A percentile compares a stretch with the other conserved stretches of the same genome.
Evolutionary conservation across 768 basidiomycete genomes (phyloP).

Genomic region (Rubroboletus pulcherrimus): DNA sequence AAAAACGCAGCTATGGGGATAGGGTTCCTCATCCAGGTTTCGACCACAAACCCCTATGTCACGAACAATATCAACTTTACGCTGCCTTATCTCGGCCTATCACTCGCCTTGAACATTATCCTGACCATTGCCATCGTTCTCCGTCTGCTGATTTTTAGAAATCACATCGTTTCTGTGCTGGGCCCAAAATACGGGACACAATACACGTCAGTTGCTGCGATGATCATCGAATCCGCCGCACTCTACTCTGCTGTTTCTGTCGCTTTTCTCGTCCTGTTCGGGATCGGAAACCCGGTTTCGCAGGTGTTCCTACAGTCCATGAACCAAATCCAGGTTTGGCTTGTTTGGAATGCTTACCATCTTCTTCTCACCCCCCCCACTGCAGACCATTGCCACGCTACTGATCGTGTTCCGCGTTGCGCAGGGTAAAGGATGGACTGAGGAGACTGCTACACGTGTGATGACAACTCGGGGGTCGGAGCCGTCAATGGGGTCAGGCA

Average conservation of each 20-base stretch:
- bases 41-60: conserved; percentile 12
- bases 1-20: conserved; percentile 6
- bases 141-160: conserved; percentile 24
- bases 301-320: conserved; percentile 30
- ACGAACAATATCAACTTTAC: conserved; percentile 10
- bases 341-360: not conserved
- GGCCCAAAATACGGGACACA: conserved; percentile 20
- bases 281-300: conserved; percentile 16
- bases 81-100: conserved; percentile 25
- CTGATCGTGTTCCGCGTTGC: not conserved
- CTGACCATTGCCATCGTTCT: conserved; percentile 30
- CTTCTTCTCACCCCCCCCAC: not conserved
- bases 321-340: conserved; percentile 27
- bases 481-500: not conserved
- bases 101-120: conserved; percentile 32
- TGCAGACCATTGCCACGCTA: not conserved
- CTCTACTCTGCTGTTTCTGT: conserved; percentile 28
- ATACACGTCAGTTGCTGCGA: conserved; percentile 32
- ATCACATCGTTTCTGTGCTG: conserved; percentile 8
- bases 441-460: not conserved
- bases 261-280: conserved; percentile 31
- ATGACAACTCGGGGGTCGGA: not conserved
- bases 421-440: conserved; percentile 6
- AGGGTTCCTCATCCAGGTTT: conserved; percentile 6
- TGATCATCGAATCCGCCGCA: conserved; percentile 35